These are phyloP conservation scores for Pyropia haitanensis DNA, from an alignment of 23 red algal species.

Conservation along the genomic window DNA sequence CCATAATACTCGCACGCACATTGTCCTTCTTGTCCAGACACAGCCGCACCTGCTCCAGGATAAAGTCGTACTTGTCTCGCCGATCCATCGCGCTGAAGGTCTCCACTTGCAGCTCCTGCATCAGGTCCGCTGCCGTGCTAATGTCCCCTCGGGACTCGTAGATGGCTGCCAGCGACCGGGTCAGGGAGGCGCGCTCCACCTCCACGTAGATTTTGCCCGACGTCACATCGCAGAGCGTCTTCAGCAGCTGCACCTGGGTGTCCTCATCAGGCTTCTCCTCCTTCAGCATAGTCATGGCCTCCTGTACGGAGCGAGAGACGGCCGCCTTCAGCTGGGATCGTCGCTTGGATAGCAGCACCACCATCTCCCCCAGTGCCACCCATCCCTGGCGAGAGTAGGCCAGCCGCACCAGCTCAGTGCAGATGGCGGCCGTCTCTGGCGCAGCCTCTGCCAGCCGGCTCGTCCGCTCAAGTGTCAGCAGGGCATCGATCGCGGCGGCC, in stretches of 20 bases:
- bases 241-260: slow-evolving; percentile 54
- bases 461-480: slow-evolving; percentile 61
- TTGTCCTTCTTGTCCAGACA: slow-evolving; percentile 88
- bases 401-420: slow-evolving; percentile 70
- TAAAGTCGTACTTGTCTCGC: slow-evolving; percentile 85
- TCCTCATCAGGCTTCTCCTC: slow-evolving; percentile 53
- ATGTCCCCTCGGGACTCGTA: slow-evolving; percentile 75
- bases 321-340: slow-evolving; percentile 91
- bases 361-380: slow-evolving; percentile 55
- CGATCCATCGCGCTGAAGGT: slow-evolving; percentile 97
- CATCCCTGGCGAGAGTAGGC: slow-evolving; percentile 38
- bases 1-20: slow-evolving; percentile 80
- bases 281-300: slow-evolving; percentile 46
- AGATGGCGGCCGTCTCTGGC: slow-evolving; percentile 72
- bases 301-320: slow-evolving; percentile 59
- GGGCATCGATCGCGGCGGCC: slow-evolving; percentile 29
- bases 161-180: slow-evolving; percentile 71
- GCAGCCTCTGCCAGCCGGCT: slow-evolving; percentile 59
- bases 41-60: slow-evolving; percentile 90
- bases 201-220: slow-evolving; percentile 95
- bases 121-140: slow-evolving; percentile 57
- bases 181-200: slow-evolving; percentile 84
- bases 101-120: slow-evolving; percentile 98
- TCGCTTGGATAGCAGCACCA: slow-evolving; percentile 64
- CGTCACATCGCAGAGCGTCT: slow-evolving; percentile 73